Base-by-base conservation (phyloP, 2,329 filamentous ascomycete species). In the Berkeleyomyces basicola region DNA sequence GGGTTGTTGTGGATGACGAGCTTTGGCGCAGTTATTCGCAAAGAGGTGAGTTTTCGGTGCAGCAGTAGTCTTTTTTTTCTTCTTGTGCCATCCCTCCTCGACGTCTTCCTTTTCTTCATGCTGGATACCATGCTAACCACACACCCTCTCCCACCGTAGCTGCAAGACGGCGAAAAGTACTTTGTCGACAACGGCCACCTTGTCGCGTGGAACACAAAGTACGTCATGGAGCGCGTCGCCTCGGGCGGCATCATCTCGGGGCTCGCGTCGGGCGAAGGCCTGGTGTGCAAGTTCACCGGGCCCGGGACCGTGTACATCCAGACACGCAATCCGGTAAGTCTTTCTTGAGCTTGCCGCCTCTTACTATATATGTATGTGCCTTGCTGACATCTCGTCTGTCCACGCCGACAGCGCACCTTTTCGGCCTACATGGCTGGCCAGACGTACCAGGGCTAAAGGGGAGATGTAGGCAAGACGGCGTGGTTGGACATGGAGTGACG, bases 161-260 rank as follows among this genome's bases (percentile, higher is more conserved):
- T 85, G 37, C 74, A 72, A 53, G 81, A 84, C 10, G 86, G 86
- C 7, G 92, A 97, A 71, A 87, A 86, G 68, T 97, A 96, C 73
- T 89, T 93, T 67, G 85, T 96, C 63, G 90, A 96, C 69, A 96
- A 96, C 69, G 90, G 90, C 2, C 90, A 97, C 68, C 79, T 97
- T 0, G 90, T 97, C 0, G 92, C 93, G 0, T 99, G 93, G 93
- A 96, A 96, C 71, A 91, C 88, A 70, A 90, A 95, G 70, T 99
- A 97, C 70, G 80, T 88, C 3, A 83, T 99, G 66, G 90, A 96
- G 75, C 85, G 93, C 14, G 87, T 95, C 3, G 85, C 92, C 0
- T 93, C 88, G 2, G 93, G 93, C 1, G 93, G 93, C 44, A 84
- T 99, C 66, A 86, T 99, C n/a, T 92, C 88, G n/a, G 85, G 86